Base-by-base conservation (phyloP, 345 rosid species). In the Camelina laxa region DNA sequence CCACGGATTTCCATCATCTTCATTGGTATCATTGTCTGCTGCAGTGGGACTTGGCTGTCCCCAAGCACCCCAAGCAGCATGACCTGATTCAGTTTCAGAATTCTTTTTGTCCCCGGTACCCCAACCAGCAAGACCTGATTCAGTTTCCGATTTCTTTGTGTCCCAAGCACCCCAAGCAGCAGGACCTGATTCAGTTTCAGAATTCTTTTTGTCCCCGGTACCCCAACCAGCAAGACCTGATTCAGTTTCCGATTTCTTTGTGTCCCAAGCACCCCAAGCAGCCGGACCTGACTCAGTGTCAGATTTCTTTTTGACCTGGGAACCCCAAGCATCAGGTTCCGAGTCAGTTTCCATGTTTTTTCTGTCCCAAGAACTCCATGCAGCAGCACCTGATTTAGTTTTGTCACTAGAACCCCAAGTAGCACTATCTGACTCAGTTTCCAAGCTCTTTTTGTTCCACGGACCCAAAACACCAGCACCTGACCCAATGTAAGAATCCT, bases 21-120 rank as follows among this genome's bases (percentile, higher is more conserved):
- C 73, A 22, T 47, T 68, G 47, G 65, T 22, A 76, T 11, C 85
- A 22, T 69, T 9, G 74, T 68, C 82, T 86, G 86, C 79, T 64
- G 82, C 80, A 68, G 65, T 61, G 45, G 82, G 70, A 68, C 68
- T 79, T 50, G 86, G 71, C 47, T 85, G 86, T 62, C 84, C 79
- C 50, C 87, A 85, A 47, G 80, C 75, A 38, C 82, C 79, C 50
- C 87, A 85, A 53, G 80, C 82, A 38, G 58, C 72, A 24, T 65
- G 30, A 53, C 19, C 36, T 68, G 53, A 15, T 57, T 63, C 75
- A 59, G 56, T 44, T 48, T 35, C 68, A 2, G 60, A 9, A 21
- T 41, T 47, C 8, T 59, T 45, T 51, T 69, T 51, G 13, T 19
- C 13, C 58, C 22, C 24, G 9, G 30, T 17, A 59, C 65, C 51